Conservation (phyloP, 768 basidiomycete species). For the Galerina marginata region DNA sequence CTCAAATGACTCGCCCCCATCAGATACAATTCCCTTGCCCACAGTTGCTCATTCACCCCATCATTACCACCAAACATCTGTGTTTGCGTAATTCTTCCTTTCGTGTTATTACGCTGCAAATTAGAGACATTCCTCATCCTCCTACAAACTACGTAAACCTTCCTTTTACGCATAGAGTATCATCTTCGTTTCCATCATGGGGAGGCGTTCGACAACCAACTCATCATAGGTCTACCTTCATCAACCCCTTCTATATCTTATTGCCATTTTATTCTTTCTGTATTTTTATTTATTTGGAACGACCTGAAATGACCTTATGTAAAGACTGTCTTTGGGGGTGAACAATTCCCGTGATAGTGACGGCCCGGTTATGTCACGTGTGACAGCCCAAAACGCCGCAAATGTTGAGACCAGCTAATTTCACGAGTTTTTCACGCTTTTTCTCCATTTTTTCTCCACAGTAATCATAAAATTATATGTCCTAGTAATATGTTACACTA, state of each 20-base stretch:
- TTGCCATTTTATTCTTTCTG: conserved; percentile 13
- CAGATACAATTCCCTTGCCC: conserved; percentile 31
- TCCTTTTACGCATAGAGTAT: not conserved
- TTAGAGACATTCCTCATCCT: not conserved
- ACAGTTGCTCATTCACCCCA: not conserved
- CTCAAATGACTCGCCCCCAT: conserved; percentile 40
- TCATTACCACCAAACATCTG: conserved; percentile 6
- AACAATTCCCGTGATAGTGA: too few relatives aligned
- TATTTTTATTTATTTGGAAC: conserved; percentile 16
- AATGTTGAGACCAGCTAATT: too few relatives aligned
- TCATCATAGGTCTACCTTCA: not conserved
- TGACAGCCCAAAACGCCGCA: too few relatives aligned
- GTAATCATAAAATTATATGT: too few relatives aligned
- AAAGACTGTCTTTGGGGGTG: too few relatives aligned
- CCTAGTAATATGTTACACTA: too few relatives aligned
- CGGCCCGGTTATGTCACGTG: too few relatives aligned
- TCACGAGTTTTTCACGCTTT: too few relatives aligned
- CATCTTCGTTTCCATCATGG: not conserved
- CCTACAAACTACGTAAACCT: not conserved
- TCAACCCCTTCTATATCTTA: conserved; percentile 13
- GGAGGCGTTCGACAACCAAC: not conserved
- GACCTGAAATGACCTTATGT: not conserved
- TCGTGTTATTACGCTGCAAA: not conserved
- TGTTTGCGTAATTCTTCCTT: conserved; percentile 1
- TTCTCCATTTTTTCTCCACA: too few relatives aligned